These are phyloP conservation scores for Leccinum pellstonianum DNA, from an alignment of 768 basidiomycete genomes.

Conservation along the genomic window DNA sequence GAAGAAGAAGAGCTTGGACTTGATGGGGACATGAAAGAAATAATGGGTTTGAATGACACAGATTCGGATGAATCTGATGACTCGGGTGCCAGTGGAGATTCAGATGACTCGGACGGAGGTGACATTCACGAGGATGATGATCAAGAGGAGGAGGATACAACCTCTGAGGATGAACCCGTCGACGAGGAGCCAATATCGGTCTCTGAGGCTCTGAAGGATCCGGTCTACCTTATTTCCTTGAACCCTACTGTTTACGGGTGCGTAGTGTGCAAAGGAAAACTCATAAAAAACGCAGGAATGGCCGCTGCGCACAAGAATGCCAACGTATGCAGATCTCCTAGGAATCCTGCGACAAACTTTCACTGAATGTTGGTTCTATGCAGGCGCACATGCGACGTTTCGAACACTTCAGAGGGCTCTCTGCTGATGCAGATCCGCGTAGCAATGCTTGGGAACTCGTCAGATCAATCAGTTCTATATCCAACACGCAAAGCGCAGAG, in stretches of 20 bases:
- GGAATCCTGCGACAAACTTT: not conserved
- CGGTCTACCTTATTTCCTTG: constrained; percentile 58
- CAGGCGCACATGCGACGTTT: constrained; percentile 67
- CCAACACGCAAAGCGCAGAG: not conserved
- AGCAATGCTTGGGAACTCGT: constrained; percentile 50
- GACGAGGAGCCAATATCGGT: constrained; percentile 49
- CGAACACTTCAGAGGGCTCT: constrained; percentile 46
- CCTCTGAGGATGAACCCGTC: constrained; percentile 24
- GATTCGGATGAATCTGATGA: constrained; percentile 66
- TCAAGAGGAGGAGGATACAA: constrained; percentile 29
- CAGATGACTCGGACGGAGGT: constrained; percentile 29
- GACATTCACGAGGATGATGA: constrained; percentile 22
- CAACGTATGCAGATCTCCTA: constrained; percentile 49
- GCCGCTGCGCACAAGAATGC: constrained; percentile 57
- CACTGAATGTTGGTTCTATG: constrained; percentile 1
- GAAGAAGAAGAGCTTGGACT: constrained; percentile 65
- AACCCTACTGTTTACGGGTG: constrained; percentile 59
- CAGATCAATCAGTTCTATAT: constrained; percentile 11
- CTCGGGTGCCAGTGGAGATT: constrained; percentile 6
- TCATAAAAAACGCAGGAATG: constrained; percentile 61
- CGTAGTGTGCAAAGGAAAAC: constrained; percentile 68
- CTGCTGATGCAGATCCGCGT: constrained; percentile 39
- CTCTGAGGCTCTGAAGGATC: constrained; percentile 57
- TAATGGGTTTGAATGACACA: constrained; percentile 68
- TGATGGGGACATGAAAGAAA: constrained; percentile 60